Evolutionary conservation across 345 rosid species (phyloP).

Genomic region (Cardamine occulta): DNA sequence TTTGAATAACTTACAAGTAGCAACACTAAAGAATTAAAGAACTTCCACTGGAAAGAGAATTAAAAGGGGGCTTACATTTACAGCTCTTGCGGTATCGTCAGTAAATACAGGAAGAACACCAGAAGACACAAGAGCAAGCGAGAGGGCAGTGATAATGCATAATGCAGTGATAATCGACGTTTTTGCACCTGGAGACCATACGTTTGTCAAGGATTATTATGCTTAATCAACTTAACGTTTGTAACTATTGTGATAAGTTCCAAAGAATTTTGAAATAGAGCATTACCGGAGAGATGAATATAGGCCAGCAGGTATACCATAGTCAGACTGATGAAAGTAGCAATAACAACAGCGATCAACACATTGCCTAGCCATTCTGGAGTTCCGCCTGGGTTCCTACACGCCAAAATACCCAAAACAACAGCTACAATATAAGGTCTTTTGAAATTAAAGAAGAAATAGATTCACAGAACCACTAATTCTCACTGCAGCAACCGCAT

Average conservation of each 20-base stretch:
- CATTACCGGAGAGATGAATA: constrained; percentile 83
- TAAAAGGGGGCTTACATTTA: constrained; percentile 63
- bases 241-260: not conserved
- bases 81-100: constrained; percentile 80
- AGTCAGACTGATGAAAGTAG: constrained; percentile 68
- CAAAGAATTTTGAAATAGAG: constrained; percentile 3
- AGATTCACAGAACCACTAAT: not conserved
- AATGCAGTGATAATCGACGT: constrained; percentile 52
- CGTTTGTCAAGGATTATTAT: not conserved
- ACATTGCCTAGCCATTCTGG: constrained; percentile 89
- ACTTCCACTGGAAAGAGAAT: constrained; percentile 10
- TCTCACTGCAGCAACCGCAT: not conserved
- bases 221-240: not conserved
- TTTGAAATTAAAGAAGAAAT: constrained; percentile 7
- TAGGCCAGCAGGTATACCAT: constrained; percentile 83
- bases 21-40: constrained; percentile 1
- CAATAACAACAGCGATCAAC: constrained; percentile 59
- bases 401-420: constrained; percentile 11
- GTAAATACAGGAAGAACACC: constrained; percentile 75
- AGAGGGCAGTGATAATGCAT: constrained; percentile 56
- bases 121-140: constrained; percentile 58
- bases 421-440: constrained; percentile 3
- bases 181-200: constrained; percentile 69
- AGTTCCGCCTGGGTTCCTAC: constrained; percentile 82
- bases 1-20: not conserved